A percentile compares a stretch with the other conserved stretches of the same genome.
Evolutionary conservation across 768 basidiomycete genomes (phyloP).

Genomic region (Amanita muscaria): DNA sequence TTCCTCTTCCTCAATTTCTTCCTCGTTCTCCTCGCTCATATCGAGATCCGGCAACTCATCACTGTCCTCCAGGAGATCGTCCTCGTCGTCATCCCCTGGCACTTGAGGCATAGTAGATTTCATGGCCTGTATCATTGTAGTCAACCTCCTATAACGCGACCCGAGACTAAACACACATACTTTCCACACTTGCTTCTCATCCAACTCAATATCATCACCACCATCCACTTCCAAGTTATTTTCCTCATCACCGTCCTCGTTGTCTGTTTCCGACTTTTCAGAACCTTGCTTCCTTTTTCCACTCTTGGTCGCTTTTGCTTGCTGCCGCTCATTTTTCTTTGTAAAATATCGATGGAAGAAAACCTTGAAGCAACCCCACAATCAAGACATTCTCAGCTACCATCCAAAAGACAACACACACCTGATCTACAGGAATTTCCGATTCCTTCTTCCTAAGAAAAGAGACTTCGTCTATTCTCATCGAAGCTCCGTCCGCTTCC

Average conservation of each 20-base stretch:
- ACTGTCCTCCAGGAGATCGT: slow-evolving; percentile 32
- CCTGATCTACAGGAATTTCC: slow-evolving; percentile 84
- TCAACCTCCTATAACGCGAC: background rate
- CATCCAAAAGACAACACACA: slow-evolving; percentile 24
- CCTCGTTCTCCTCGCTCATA: slow-evolving; percentile 21
- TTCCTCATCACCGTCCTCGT: slow-evolving; percentile 25
- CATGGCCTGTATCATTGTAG: slow-evolving; percentile 56
- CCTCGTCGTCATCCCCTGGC: slow-evolving; percentile 40
- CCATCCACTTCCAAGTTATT: slow-evolving; percentile 38
- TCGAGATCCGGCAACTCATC: slow-evolving; percentile 20
- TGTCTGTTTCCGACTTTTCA: slow-evolving; percentile 31
- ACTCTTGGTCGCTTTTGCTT: slow-evolving; percentile 34
- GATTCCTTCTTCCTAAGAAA: slow-evolving; percentile 64
- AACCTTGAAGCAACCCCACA: slow-evolving; percentile 31
- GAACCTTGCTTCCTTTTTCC: slow-evolving; percentile 25
- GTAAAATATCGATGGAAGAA: slow-evolving; percentile 92
- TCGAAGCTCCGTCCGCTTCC: slow-evolving; percentile 35
- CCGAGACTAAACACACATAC: slow-evolving; percentile 28
- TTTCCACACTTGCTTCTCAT: slow-evolving; percentile 76
- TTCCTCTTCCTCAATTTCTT: slow-evolving; percentile 19
- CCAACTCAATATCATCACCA: slow-evolving; percentile 29
- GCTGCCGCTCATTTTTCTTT: slow-evolving; percentile 51
- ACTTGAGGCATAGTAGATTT: slow-evolving; percentile 72
- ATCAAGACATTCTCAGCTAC: background rate
- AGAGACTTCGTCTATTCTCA: slow-evolving; percentile 58